Evolutionary conservation across 352 stramenopile species (phyloP).

Genomic region (Phytophthora parvispora): DNA sequence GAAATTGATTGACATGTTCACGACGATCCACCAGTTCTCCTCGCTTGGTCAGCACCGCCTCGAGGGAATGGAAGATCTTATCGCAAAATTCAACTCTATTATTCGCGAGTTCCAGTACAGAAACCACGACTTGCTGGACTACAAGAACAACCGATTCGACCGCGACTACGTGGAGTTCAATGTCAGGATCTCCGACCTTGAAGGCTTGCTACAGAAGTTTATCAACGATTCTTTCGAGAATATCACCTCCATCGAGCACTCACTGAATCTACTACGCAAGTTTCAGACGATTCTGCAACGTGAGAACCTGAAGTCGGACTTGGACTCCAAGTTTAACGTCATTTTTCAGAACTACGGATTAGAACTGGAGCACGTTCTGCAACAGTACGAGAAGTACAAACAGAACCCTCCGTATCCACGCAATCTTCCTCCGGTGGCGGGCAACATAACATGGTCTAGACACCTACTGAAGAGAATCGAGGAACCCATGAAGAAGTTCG

Average conservation of each 20-base stretch:
- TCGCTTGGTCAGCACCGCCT: conserved; percentile 94
- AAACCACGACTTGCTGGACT: conserved; percentile 98
- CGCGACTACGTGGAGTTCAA: conserved; percentile 98
- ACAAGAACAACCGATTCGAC: conserved; percentile 99
- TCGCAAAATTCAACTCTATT: conserved; percentile 96
- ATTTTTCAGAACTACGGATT: conserved; percentile 99
- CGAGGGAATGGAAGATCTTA: conserved; percentile 93
- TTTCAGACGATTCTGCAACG: conserved; percentile 99
- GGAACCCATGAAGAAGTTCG: conserved; percentile 99
- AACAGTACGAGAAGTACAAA: conserved; percentile 99
- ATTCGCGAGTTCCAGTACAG: conserved; percentile 98
- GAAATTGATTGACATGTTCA: conserved; percentile 99
- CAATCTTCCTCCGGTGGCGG: conserved; percentile 97
- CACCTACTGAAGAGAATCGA: conserved; percentile 99
- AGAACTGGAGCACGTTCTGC: conserved; percentile 98
- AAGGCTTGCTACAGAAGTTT: conserved; percentile 98
- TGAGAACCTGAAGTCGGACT: conserved; percentile 98
- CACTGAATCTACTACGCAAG: conserved; percentile 96
- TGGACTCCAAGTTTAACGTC: conserved; percentile 99
- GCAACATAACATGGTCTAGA: conserved; percentile 98
- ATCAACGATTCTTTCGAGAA: conserved; percentile 99
- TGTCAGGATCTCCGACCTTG: conserved; percentile 97
- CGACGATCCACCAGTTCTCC: conserved; percentile 98
- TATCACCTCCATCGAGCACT: conserved; percentile 99
- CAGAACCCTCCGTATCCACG: conserved; percentile 97